These are phyloP conservation scores for Aspergillus mulundensis DNA, from an alignment of 495 filamentous ascomycete genomes.

Conservation along the genomic window DNA sequence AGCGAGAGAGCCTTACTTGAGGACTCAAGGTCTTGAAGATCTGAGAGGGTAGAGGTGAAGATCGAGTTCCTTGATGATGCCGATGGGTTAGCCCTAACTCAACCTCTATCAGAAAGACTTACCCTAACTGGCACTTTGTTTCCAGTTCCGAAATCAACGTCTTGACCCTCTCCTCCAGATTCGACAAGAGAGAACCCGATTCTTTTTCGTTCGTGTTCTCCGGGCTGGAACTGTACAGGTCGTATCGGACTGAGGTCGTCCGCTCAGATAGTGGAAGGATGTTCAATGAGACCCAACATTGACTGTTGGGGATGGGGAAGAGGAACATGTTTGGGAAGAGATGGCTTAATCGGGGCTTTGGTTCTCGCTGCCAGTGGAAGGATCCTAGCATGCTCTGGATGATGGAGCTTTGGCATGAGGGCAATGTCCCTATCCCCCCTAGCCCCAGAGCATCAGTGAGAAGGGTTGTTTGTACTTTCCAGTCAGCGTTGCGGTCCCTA, in stretches of 20 bases:
- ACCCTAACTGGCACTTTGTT: constrained; percentile 5
- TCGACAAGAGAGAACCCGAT: neutral
- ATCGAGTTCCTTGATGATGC: neutral
- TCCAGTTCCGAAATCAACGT: constrained; percentile 9
- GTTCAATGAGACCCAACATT: constrained; percentile 17
- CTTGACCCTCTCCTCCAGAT: neutral
- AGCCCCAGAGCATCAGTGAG: neutral
- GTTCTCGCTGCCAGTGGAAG: neutral
- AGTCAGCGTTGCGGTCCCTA: too few relatives aligned
- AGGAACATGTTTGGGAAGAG: constrained; percentile 20
- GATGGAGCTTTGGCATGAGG: neutral
- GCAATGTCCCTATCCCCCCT: neutral
- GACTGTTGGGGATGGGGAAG: constrained; percentile 11
- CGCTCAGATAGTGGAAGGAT: constrained; percentile 18
- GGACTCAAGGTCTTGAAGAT: neutral
- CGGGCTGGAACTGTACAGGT: constrained; percentile 14
- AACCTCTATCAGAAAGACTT: neutral
- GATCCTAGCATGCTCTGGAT: neutral
- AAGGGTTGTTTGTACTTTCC: neutral
- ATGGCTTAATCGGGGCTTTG: neutral
- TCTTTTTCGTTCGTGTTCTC: neutral
- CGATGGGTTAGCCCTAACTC: neutral
- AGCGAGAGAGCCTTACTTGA: neutral
- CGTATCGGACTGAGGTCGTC: constrained; percentile 20
- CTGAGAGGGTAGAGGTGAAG: neutral